These are phyloP conservation scores for Alternaria viburni DNA, from an alignment of 2,329 filamentous ascomycete species.

Conservation along the genomic window DNA sequence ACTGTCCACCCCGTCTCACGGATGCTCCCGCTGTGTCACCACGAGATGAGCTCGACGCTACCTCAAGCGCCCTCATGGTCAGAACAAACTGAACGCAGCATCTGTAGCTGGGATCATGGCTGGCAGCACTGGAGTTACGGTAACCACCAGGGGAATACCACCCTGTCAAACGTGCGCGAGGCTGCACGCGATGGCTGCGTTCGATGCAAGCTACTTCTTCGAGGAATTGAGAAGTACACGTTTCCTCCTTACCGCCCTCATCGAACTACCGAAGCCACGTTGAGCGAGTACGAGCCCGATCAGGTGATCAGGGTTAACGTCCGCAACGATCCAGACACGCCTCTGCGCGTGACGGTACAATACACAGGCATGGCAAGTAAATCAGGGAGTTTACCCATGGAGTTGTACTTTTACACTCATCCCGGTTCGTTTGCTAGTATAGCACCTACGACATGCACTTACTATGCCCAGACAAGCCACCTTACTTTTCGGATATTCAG, in stretches of 20 bases:
- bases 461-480: background rate
- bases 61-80: background rate
- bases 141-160: accelerated
- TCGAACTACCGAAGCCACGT: background rate
- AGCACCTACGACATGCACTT: background rate
- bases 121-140: too few species aligned
- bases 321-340: background rate
- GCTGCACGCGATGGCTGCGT: background rate
- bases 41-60: background rate
- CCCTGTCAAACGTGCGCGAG: background rate
- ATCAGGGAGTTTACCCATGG: background rate
- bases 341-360: accelerated
- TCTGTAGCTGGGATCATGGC: background rate
- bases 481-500: background rate
- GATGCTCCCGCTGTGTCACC: background rate
- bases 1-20: background rate
- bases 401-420: background rate
- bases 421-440: too few species aligned
- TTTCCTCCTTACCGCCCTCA: background rate
- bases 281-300: background rate
- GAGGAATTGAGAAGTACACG: background rate
- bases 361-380: background rate
- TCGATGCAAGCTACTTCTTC: background rate
- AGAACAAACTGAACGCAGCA: accelerated
- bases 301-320: background rate